Percentiles rank a stretch among this genome's conserved stretches.
Evolutionary conservation across 768 basidiomycete species (phyloP).

Genomic region (Ephemerocybe angulata): DNA sequence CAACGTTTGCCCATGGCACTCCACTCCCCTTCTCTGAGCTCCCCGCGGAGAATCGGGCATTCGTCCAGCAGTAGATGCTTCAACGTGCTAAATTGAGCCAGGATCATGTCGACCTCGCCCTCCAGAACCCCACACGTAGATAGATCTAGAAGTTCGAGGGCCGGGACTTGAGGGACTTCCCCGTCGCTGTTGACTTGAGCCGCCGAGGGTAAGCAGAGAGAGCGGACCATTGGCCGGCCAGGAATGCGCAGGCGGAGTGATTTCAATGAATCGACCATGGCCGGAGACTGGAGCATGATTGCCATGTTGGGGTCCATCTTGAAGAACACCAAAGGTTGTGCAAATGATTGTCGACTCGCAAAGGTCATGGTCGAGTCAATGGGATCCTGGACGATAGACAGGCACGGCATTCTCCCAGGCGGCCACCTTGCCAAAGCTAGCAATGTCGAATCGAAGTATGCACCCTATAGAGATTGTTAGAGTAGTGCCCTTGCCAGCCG

Average conservation of each 20-base stretch:
- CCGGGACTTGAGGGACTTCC: slow-evolving; percentile 35
- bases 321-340: slow-evolving; percentile 89
- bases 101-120: slow-evolving; percentile 50
- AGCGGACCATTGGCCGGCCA: slow-evolving; percentile 49
- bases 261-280: slow-evolving; percentile 48
- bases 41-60: slow-evolving; percentile 53
- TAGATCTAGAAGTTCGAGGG: slow-evolving; percentile 65
- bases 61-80: slow-evolving; percentile 69
- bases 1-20: slow-evolving; percentile 55
- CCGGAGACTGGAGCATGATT: slow-evolving; percentile 40
- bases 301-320: slow-evolving; percentile 52
- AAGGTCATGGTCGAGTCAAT: slow-evolving; percentile 34
- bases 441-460: slow-evolving; percentile 79
- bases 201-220: slow-evolving; percentile 27
- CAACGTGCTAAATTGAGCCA: slow-evolving; percentile 48
- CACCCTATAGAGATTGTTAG: slow-evolving; percentile 63
- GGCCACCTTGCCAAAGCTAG: slow-evolving; percentile 65
- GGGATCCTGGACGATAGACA: slow-evolving; percentile 70
- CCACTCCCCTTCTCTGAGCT: slow-evolving; percentile 57
- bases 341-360: slow-evolving; percentile 42
- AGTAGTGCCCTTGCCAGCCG: too few relatives aligned
- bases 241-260: slow-evolving; percentile 73
- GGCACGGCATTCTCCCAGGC: slow-evolving; percentile 30
- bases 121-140: slow-evolving; percentile 63
- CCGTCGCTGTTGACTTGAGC: slow-evolving; percentile 4